Base-by-base conservation (phyloP, 106 monocot genomes). In the Narthecium ossifragum region DNA sequence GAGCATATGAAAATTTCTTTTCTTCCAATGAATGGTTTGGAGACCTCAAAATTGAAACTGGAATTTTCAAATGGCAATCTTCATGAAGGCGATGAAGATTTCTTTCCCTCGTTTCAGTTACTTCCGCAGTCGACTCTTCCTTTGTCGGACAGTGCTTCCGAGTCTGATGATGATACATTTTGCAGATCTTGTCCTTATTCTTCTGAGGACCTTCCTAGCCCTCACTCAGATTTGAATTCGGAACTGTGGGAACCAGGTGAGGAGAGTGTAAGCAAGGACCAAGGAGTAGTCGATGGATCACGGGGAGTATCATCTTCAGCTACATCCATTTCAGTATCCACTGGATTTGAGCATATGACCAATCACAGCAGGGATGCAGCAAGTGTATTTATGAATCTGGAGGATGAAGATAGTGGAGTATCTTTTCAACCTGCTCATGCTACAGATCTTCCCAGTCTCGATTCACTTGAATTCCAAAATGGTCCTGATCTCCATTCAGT, bases 141-240 rank as follows among this genome's bases (percentile, higher is more conserved):
- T 41, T 11, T 55, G 63, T 51, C 52, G 13, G 73, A 74, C 29
- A 68, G 41, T 55, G 70, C 71, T 56, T 84, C 73, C 9, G 98
- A 91, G 33, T 99, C 98, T 22, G 98, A 98, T 37, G 91, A 91
- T 70, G 98, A 91, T 43, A 88, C 91, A 57, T 99, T 99, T 61
- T 79, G 79, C 46, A 66, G 67, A 75, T 99, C 98, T 18, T 91
- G 69, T 53, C 65, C 62, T 18, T 82, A 79, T 82, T 85, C 81
- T 31, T 79, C 81, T 17, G 83, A 94, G 63, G 78, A 85, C 64
- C 40, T 78, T 54, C 55, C 74, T 22, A 78, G 81, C 50, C 76
- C 60, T 40, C 68, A 46, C 5, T 79, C 85, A 52, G 72, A 79
- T 57, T 81, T 88, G 13, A 79, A 85, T 65, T 87, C 76, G 64